Conservation (phyloP, 768 basidiomycete species). For the Trametes maxima region DNA sequence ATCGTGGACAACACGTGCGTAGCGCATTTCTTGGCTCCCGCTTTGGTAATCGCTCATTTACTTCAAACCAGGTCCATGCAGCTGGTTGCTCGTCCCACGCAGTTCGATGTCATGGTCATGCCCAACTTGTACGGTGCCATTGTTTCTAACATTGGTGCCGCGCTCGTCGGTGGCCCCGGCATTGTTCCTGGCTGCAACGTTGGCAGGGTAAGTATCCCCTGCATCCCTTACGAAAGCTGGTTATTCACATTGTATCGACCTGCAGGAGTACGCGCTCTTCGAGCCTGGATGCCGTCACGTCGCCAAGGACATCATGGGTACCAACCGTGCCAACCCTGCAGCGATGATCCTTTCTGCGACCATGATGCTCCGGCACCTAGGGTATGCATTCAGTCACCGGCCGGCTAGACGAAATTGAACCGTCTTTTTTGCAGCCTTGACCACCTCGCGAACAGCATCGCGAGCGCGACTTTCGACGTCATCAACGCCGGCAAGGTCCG, state of each 20-base stretch:
- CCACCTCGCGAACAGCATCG: conserved; percentile 90
- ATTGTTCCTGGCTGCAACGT: conserved; percentile 98
- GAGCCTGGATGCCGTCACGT: conserved; percentile 98
- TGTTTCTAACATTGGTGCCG: conserved; percentile 97
- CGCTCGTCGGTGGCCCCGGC: conserved; percentile 97
- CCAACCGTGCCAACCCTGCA: conserved; percentile 93
- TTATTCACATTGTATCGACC: conserved; percentile 13
- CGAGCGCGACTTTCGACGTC: conserved; percentile 89
- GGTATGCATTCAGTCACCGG: conserved; percentile 49
- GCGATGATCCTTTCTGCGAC: conserved; percentile 97
- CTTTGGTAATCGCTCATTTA: neutral
- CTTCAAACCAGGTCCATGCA: conserved; percentile 81
- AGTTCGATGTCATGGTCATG: conserved; percentile 99
- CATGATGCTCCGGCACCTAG: conserved; percentile 97
- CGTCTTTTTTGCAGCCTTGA: conserved; percentile 68
- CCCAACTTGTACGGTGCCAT: conserved; percentile 97
- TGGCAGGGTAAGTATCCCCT: conserved; percentile 63
- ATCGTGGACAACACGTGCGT: conserved; percentile 97
- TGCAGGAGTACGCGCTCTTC: conserved; percentile 93
- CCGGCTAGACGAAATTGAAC: conserved; percentile 23
- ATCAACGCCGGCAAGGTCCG: conserved; percentile 86
- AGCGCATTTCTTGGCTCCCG: neutral
- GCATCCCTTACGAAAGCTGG: neutral
- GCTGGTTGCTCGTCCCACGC: conserved; percentile 91
- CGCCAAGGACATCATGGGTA: conserved; percentile 94